A percentile compares a stretch with the other conserved stretches of the same genome.
phyloP scores from a whole-genome alignment of 225 moss, liverwort and hornwort species.

The Pleurozium schreberi region DNA sequence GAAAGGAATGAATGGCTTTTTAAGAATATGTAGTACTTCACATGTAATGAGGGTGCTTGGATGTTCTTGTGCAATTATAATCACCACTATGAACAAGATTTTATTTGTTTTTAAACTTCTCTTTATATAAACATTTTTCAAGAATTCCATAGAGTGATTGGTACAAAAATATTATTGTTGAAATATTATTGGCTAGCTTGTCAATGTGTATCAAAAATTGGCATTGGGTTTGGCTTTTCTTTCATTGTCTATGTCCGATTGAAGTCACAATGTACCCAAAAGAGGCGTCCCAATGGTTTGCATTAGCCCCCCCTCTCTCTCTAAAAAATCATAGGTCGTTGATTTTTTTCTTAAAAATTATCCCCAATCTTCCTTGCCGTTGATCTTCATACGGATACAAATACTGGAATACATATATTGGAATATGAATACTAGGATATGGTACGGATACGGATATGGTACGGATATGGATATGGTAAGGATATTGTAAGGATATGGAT shows the following conservation, averaged over 20 bases:
- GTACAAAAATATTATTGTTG: fast-evolving
- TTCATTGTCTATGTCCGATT: fast-evolving
- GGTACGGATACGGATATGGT: too few relatives aligned
- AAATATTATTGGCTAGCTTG: not conserved
- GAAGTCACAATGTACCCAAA: too few relatives aligned
- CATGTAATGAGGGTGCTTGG: fast-evolving
- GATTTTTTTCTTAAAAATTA: too few relatives aligned
- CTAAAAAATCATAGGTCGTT: too few relatives aligned
- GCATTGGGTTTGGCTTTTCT: not conserved
- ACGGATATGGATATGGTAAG: too few relatives aligned
- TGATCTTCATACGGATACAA: too few relatives aligned
- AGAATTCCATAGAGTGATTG: not conserved
- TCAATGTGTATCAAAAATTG: not conserved
- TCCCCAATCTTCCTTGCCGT: too few relatives aligned
- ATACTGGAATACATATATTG: too few relatives aligned
- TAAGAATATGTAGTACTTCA: not conserved
- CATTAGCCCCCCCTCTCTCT: too few relatives aligned
- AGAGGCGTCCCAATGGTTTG: too few relatives aligned
- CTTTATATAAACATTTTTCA: not conserved
- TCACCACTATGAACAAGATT: not conserved
- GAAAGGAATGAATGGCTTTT: not conserved
- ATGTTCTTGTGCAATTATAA: fast-evolving
- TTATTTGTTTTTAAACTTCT: fast-evolving
- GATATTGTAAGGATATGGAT: too few relatives aligned
- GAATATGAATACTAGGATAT: too few relatives aligned